Conservation (phyloP, 108 stramenopile species). For the Hondaea fermentalgiana region DNA sequence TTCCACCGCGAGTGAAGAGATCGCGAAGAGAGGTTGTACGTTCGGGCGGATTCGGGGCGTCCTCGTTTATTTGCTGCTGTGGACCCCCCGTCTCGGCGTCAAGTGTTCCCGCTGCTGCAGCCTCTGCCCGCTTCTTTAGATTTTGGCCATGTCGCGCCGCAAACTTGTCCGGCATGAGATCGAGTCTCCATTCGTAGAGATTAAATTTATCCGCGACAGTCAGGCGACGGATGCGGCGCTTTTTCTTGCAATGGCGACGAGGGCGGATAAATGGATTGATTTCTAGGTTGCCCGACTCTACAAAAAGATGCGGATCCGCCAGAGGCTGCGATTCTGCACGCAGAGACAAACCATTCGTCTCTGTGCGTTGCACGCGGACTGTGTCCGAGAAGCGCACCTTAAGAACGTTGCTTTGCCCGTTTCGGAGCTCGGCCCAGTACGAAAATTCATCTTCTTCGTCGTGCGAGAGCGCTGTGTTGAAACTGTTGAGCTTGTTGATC, state of each 20-base stretch:
- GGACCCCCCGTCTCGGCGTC: no score
- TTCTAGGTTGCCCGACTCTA: not conserved
- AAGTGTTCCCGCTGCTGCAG: no score
- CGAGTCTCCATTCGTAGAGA: not conserved
- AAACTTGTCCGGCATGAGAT: not conserved
- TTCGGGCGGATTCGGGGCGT: no score
- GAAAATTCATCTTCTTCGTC: not conserved
- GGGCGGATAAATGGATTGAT: not conserved
- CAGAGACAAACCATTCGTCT: not conserved
- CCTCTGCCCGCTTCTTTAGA: no score
- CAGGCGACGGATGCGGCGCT: not conserved
- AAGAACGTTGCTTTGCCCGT: not conserved
- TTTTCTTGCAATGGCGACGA: not conserved
- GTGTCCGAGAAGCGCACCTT: not conserved
- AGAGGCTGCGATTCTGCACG: not conserved
- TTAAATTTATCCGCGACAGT: not conserved
- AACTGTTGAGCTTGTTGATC: not conserved
- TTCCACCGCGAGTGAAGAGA: no score
- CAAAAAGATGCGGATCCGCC: not conserved
- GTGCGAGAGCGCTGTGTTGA: not conserved
- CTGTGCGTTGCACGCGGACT: not conserved
- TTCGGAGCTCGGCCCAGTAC: not conserved
- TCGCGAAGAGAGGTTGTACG: no score
- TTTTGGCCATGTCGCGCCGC: not conserved
- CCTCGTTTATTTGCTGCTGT: no score